Base-by-base conservation (phyloP, 2,329 filamentous ascomycete genomes). In the Leptosphaerulina australis region DNA sequence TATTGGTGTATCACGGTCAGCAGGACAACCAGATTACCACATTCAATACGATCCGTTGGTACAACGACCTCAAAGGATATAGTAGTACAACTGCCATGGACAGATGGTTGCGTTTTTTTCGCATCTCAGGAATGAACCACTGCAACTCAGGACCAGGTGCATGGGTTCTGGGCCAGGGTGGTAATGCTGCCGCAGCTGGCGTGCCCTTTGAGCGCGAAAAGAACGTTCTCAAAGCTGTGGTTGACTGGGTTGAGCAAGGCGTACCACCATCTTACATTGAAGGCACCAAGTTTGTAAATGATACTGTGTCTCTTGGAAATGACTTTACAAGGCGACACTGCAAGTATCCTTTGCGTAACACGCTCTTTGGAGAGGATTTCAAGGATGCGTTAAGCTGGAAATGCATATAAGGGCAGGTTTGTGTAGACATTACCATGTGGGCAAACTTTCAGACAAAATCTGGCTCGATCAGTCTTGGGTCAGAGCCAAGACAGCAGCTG, bases 51-150 rank as follows among this genome's bases (percentile, higher is more conserved):
- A 69, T 73, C 15, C 66, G 74, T 14, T 80, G 78, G 68, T 80
- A 79, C 64, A 64, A 77, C 36, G 67, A 77, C 29, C 64, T 80
- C 2, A 40, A 50, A 3, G 58, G 53, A 0, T n/a, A 15, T 3
- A 44, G 43, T 2, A 56, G 44, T 11, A 53, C 56, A 14, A 41
- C 30, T 0, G 34, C 33, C 1, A 60, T 66, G 56, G 52, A 59
- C 24, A 56, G 64, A 2, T 78, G 75, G 56, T 67, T 77, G 44
- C 73, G 80, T 18, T 77, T 75, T 64, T 83, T 83, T 69, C 73
- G 76, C 29, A 77, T 77, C 59, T 77, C 65, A 33, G 81, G 81
- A 3, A 79, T 82, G 77, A 70, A 67, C 6, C 81, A 83, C 65
- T 83, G 81, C 59, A 65, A 55, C 28, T 70, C 72, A 3, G 81